These are phyloP conservation scores for Microsporum audouinii DNA, from an alignment of 2,329 filamentous ascomycete genomes.

Conservation along the genomic window DNA sequence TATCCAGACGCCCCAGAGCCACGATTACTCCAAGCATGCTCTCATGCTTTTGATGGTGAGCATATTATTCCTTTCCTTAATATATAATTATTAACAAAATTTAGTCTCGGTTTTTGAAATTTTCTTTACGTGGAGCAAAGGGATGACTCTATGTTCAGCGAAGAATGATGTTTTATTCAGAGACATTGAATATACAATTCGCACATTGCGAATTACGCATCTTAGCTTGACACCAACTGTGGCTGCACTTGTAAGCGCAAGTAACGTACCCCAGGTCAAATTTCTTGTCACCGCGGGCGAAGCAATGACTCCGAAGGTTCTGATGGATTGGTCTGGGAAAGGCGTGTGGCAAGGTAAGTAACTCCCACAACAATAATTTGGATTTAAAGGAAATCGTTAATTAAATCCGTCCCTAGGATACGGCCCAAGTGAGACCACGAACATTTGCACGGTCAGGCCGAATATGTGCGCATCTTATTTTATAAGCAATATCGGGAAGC, in stretches of 20 bases:
- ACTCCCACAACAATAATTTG: neutral
- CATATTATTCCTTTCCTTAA: neutral
- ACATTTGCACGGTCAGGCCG: conserved; percentile 66
- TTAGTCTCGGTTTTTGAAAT: conserved; percentile 77
- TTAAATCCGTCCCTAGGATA: conserved; percentile 42
- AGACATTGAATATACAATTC: conserved; percentile 58
- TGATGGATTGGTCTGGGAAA: conserved; percentile 53
- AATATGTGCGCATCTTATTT: conserved; percentile 47
- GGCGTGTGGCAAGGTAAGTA: conserved; percentile 57
- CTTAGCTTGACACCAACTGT: conserved; percentile 79
- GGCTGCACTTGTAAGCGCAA: conserved; percentile 59
- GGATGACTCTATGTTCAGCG: conserved; percentile 67
- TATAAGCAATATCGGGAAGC: conserved; percentile 64
- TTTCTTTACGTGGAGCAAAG: conserved; percentile 68
- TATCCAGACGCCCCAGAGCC: conserved; percentile 50
- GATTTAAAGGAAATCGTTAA: neutral
- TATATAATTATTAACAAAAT: conserved; percentile 13
- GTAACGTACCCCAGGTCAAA: conserved; percentile 56
- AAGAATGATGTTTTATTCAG: conserved; percentile 62
- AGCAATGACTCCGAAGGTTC: conserved; percentile 60
- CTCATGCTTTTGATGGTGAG: conserved; percentile 62
- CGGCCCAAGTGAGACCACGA: conserved; percentile 75
- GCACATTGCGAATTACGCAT: conserved; percentile 57
- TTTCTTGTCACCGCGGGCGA: conserved; percentile 77
- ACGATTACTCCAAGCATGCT: conserved; percentile 69